Evolutionary conservation across 1,139 yeast genomes (phyloP).

Genomic region (Magnusiomyces sp.): DNA sequence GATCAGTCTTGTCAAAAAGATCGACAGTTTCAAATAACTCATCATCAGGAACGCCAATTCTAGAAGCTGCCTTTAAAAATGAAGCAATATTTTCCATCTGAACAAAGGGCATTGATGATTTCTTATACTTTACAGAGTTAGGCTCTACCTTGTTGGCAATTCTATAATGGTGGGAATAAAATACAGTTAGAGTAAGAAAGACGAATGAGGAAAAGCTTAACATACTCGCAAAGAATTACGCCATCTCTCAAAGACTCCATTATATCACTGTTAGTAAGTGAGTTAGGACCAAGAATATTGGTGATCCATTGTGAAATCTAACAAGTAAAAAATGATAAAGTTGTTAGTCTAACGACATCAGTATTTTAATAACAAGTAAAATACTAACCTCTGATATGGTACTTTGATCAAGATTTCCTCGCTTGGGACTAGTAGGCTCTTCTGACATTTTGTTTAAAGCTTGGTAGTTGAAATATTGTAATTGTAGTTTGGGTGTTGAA

Average conservation of each 20-base stretch:
- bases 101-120: constrained; percentile 71
- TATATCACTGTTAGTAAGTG: constrained; percentile 25
- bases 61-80: constrained; percentile 52
- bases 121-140: constrained; percentile 44
- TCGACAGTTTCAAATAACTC: constrained; percentile 81
- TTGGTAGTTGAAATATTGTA: not conserved
- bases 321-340: not conserved
- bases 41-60: constrained; percentile 71
- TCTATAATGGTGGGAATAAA: constrained; percentile 14
- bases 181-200: not conserved
- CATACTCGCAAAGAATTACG: constrained; percentile 48
- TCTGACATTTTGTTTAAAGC: not conserved
- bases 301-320: constrained; percentile 26
- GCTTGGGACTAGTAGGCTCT: not conserved
- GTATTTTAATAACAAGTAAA: too few species aligned
- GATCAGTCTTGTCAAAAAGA: constrained; percentile 63
- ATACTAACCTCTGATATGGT: constrained; percentile 9
- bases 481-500: not conserved
- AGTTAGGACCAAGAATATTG: constrained; percentile 17
- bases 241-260: constrained; percentile 59
- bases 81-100: constrained; percentile 81
- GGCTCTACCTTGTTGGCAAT: constrained; percentile 35
- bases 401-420: not conserved
- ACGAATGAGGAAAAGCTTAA: constrained; percentile 16
- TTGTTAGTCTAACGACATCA: not conserved